Base-by-base conservation (phyloP, 176 grass and related monocot genomes). In the Juncus inflexus region DNA sequence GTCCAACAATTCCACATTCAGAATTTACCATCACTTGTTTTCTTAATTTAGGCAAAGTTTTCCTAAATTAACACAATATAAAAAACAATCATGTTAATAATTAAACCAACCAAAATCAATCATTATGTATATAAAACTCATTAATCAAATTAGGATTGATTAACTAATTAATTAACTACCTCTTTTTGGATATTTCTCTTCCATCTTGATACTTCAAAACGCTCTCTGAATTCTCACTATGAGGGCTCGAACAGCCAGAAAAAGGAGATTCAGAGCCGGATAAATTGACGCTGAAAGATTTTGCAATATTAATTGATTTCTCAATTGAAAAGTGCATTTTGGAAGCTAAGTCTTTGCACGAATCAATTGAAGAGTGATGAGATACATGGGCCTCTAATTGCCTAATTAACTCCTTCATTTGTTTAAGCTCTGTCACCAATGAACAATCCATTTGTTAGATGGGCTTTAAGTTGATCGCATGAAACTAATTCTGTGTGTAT, bases 121-220 rank as follows among this genome's bases (percentile, higher is more conserved):
- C 19, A 28, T 28, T 28, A 28, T 28, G 19, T 28, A 28, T 28
- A 28, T 28, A 28, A 28, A 3, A 42, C 35, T 3, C 15, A 47
- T 50, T 71, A 2, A 51, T 10, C 12, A 38, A 61, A 2, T 0
- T 47, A 42, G n/a, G 3, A 35, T 37, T 49, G 12, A 15, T 42
- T 38, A 15, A 35, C 37, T 41, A 16, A 41, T 4, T 57, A 28
- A 8, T 10, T 35, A 62, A 65, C 49, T 72, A 89, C 85, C 83
- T 86, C 71, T 92, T 92, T 80, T 99, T 92, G 55, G 40, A 75
- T 39, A 75, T 74, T 70, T 83, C 80, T 4, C 73, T 78, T 42
- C 42, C 52, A 15, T 40, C 39, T 15, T 68, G 69, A 77, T 52
- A 47, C 73, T 63, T 79, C 52, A 65, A 65, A 11, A 47, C 36